Evolutionary conservation across 495 filamentous ascomycete genomes (phyloP), one percentile per base, ranked within the genome.

Genomic region (Aspergillus leporis): DNA sequence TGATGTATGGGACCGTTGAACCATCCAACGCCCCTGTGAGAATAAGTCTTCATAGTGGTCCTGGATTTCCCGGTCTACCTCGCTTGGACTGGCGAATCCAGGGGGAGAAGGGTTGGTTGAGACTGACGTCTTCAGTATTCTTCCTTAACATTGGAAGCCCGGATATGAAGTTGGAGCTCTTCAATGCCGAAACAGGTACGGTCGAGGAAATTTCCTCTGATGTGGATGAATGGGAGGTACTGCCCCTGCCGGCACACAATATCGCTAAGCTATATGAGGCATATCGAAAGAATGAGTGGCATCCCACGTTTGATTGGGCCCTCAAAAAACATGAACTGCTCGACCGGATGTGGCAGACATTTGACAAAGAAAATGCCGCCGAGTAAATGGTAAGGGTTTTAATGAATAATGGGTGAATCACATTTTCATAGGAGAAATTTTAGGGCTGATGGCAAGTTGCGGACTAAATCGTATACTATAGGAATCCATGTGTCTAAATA

Each of bases 71-170:
- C 16, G 53, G 53, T 21, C 41, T 16, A 9, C 53, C 53, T 7
- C 53, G 53, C 0, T 25, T 56, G 4, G 53, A 56, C 25, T 56
- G 53, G 53, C 53, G 53, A 5, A 56, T 56, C 13, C 53, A 56
- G 23, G 53, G 53, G 4, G 40, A 41, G 14, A 46, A 36, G 18
- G 53, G 53, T 12, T 56, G 53, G 53, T 13, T 56, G 5, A 22
- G 40, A 30, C 8, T 56, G 25, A 56, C 41, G 16, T 56, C 53
- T n/a, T 41, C 53, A 3, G 18, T 36, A 8, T 18, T 56, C 4
- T 56, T 48, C 18, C n/a, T 56, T 4, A 56, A 56, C 22, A 25
- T 56, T 3, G 53, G 53, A 10, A n/a, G 43, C 13, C 53, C 53
- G 14, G 53, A 45, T 3, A 48, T 47, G 14, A 56, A 56, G 28